Percentiles rank a stretch among this genome's conserved stretches.
Conservation (phyloP, 805 yeast species). For the Limtongia smithiae region DNA sequence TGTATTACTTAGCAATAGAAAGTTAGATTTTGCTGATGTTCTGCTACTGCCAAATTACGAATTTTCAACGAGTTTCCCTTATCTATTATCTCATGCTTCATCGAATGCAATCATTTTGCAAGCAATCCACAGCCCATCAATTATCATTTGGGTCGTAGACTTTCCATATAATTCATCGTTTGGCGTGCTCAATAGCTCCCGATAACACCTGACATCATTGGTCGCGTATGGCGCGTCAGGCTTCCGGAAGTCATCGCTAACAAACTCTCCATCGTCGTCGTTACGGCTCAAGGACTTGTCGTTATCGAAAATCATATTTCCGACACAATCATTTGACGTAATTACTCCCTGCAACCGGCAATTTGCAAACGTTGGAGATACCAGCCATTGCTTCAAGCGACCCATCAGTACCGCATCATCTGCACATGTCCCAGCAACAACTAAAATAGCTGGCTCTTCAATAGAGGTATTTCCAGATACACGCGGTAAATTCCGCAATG, state of each 20-base stretch:
- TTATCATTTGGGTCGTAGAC: slow-evolving; percentile 18
- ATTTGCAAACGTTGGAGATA: slow-evolving; percentile 6
- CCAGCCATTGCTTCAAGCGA: slow-evolving; percentile 3
- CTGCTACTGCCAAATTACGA: neutral
- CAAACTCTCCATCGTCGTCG: too few relatives aligned
- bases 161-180: neutral
- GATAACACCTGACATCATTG: too few relatives aligned
- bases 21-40: too few relatives aligned
- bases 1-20: too few relatives aligned
- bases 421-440: slow-evolving; percentile 18
- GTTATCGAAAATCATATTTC: too few relatives aligned
- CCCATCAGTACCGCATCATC: slow-evolving; percentile 7
- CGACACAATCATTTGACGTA: slow-evolving; percentile 7
- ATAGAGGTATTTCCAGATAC: too few relatives aligned
- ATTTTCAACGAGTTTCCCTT: neutral
- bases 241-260: too few relatives aligned
- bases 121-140: slow-evolving; percentile 24
- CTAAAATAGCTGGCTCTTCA: too few relatives aligned
- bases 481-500: too few relatives aligned
- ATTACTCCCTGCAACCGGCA: slow-evolving; percentile 12
- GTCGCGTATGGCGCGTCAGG: too few relatives aligned
- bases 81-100: slow-evolving; percentile 3
- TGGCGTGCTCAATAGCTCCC: slow-evolving; percentile 3
- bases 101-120: slow-evolving; percentile 9
- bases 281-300: too few relatives aligned